These are phyloP conservation scores for Neurospora sp. DNA, from an alignment of 495 filamentous ascomycete species.

Conservation along the genomic window DNA sequence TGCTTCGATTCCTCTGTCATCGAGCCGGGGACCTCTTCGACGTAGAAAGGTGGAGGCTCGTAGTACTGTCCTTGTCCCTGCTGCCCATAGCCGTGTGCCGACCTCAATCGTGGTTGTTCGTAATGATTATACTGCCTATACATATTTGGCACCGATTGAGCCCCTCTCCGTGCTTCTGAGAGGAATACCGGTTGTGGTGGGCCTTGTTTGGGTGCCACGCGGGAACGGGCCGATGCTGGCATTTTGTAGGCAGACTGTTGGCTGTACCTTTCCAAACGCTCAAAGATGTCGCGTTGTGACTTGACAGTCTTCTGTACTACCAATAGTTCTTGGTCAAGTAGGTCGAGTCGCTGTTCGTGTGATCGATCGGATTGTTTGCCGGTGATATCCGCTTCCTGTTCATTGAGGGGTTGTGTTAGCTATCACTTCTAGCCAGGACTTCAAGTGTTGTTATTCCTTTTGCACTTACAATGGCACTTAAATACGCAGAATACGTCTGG, in stretches of 20 bases:
- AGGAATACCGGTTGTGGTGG: background rate
- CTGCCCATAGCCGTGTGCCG: background rate
- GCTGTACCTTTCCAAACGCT: conserved; percentile 6
- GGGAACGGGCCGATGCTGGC: conserved; percentile 8
- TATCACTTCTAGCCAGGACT: background rate
- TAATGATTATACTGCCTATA: background rate
- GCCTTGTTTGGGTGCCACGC: background rate
- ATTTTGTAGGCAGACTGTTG: conserved; percentile 10
- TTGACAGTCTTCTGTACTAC: conserved; percentile 22
- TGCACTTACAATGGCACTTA: conserved; percentile 19
- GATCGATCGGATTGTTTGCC: conserved; percentile 20
- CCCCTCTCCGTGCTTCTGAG: background rate
- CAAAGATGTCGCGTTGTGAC: conserved; percentile 14
- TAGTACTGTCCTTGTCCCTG: background rate
- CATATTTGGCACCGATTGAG: background rate
- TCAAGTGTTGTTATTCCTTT: background rate
- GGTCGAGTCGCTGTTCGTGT: conserved; percentile 27
- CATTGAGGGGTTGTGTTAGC: background rate
- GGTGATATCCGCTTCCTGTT: conserved; percentile 23
- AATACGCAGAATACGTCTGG: conserved; percentile 25
- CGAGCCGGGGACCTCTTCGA: background rate
- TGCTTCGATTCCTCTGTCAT: conserved; percentile 8
- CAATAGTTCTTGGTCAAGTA: conserved; percentile 29
- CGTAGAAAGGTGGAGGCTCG: background rate
- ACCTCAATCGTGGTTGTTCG: background rate